Base-by-base conservation (phyloP, 140 eudicot species). In the Senecio squalidus region DNA sequence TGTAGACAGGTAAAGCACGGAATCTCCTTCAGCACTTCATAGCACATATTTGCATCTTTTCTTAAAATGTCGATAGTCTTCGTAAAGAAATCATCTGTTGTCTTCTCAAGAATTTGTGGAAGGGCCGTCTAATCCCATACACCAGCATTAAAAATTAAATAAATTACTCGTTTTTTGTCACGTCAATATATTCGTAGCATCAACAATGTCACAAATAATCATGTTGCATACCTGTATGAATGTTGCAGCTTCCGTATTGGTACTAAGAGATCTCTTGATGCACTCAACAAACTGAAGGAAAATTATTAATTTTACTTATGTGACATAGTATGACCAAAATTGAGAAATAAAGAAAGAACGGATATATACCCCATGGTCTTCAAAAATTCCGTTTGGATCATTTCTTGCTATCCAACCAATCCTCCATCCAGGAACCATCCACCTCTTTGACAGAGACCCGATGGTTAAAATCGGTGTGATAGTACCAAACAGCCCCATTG, bases 371-470 rank as follows among this genome's bases (percentile, higher is more conserved):
- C 94, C 90, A 4, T 62, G 51, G 56, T 76, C 74, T 22, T 71
- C 62, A 51, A 88, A 60, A 68, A 84, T 51, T 58, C 80, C 80
- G 49, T 74, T 65, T 30, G 91, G 86, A 67, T 88, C 96, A 39
- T 9, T 70, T 60, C 48, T 70, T 15, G 78, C 77, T 10, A 88
- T 69, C 96, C 96, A 88, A 54, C 96, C 94, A 60, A 84, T 44
- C 33, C 94, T 69, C 94, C 94, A 88, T 20, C 96, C 96, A 17
- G 96, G 96, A 58, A 88, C 77, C 18, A 84, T 58, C 96, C 96
- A 88, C 67, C 85, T 74, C 68, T 88, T 88, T 53, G 96, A 88
- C 49, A 88, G 22, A 29, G 96, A 70, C 18, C 96, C 96, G 5
- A 88, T 71, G 2, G 96, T 81, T 22, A 88, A 68, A 58, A 88